Base-by-base conservation (phyloP, 306 rosid genomes). In the Albizia julibrissin region DNA sequence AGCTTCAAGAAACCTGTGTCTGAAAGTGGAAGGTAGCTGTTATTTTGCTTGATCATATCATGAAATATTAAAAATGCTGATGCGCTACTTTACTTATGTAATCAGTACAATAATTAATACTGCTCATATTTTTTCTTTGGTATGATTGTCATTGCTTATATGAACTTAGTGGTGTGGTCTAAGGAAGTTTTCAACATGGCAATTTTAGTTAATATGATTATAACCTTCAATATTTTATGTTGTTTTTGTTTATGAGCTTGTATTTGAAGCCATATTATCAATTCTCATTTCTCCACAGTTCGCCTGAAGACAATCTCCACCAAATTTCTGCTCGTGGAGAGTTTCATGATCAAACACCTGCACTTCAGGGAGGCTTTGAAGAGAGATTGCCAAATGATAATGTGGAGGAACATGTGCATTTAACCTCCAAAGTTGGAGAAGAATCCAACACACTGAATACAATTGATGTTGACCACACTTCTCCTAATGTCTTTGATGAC, bases 11-110 rank as follows among this genome's bases (percentile, higher is more conserved):
- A 91, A 83, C 94, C 90, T 72, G 78, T 79, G 72, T 85, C 89
- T 58, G 98, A 88, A 87, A 83, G 82, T 72, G 95, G 92, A 93
- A 93, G 99, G 99, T 96, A 89, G 80, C 66, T 83, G 18, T 59
- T 78, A 24, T 73, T 86, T 49, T 69, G 49, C 74, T 22, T 52
- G 64, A 75, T 39, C 37, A 22, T 73, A 44, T 81, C 39, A n/a
- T 66, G 49, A 44, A 27, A 64, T 74, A 74, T 67, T 46, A 71
- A 70, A 31, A 76, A 73, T 46, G 43, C 43, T 66, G 50, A 47
- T 46, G 29, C 44, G n/a, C 68, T 15, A 15, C 49, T 82, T 77
- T 75, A 56, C 54, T 64, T 15, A 13, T n/a, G 69, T 40, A 40
- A 59, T 58, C 16, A 22, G 5, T 12, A 24, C 70, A 39, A 24